Percentiles rank a stretch among this genome's conserved stretches.
These are phyloP conservation scores for Candida easanensis DNA, from an alignment of 805 yeast genomes.

Conservation along the genomic window DNA sequence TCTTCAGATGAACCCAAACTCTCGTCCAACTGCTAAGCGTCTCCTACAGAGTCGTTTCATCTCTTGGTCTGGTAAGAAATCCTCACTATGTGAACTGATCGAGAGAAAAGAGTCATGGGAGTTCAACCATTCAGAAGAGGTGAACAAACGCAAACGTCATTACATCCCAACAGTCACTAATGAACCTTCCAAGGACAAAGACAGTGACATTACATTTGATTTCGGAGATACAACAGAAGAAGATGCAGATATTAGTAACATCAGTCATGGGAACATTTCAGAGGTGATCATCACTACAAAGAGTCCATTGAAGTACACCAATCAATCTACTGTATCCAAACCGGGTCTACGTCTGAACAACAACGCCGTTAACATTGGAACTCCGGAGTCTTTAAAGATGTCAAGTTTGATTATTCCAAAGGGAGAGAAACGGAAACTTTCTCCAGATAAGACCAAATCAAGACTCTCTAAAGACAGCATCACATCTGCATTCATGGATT, in stretches of 20 bases:
- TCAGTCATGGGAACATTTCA: conserved; percentile 15
- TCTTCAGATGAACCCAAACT: conserved; percentile 63
- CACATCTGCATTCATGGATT: conserved; percentile 7
- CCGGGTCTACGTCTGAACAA: conserved; percentile 9
- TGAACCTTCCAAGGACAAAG: conserved; percentile 1
- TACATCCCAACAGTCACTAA: conserved; percentile 32
- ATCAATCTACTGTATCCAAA: not conserved
- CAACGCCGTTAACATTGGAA: conserved; percentile 7
- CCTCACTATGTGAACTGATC: conserved; percentile 37
- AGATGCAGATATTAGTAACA: not conserved
- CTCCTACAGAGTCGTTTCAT: conserved; percentile 60
- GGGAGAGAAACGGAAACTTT: not conserved
- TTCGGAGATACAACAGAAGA: conserved; percentile 18
- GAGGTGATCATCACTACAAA: conserved; percentile 22
- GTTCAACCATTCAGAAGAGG: conserved; percentile 5
- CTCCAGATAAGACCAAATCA: not conserved
- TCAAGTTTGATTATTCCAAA: not conserved
- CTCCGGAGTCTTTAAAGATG: not conserved
- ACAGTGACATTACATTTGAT: conserved; percentile 20
- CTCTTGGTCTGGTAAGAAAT: conserved; percentile 36
- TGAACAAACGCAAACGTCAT: conserved; percentile 10
- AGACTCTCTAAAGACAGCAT: conserved; percentile 5
- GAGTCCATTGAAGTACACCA: conserved; percentile 17
- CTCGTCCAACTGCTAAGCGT: conserved; percentile 61
- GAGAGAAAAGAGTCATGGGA: conserved; percentile 44